Conservation (phyloP, 2,329 filamentous ascomycete species). For the Nothopassalora personata region DNA sequence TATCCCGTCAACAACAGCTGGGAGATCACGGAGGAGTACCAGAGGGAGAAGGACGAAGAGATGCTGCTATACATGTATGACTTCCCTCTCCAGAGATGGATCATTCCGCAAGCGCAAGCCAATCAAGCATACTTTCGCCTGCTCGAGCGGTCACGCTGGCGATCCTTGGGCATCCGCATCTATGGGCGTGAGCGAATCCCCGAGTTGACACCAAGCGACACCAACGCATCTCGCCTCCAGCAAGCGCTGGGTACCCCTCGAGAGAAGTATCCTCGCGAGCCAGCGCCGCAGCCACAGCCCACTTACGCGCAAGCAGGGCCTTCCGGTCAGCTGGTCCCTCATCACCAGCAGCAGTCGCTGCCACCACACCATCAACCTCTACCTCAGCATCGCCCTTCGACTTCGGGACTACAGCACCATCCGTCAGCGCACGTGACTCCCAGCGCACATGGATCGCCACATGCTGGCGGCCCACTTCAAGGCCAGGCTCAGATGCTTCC, state of each 20-base stretch:
- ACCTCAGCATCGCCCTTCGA: background rate
- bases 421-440: background rate
- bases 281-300: background rate
- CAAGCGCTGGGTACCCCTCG: slow-evolving; percentile 1
- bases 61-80: slow-evolving; percentile 28
- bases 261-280: slow-evolving; percentile 1
- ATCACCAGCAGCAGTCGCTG: background rate
- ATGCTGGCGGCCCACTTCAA: background rate
- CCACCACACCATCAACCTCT: background rate
- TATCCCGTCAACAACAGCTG: slow-evolving; percentile 20
- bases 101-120: slow-evolving; percentile 23
- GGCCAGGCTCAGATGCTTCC: background rate
- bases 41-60: slow-evolving; percentile 25
- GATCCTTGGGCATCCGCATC: slow-evolving; percentile 23
- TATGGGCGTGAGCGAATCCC: slow-evolving; percentile 18
- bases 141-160: slow-evolving; percentile 25
- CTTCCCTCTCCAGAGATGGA: slow-evolving; percentile 26
- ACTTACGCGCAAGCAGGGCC: background rate
- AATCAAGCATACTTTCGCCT: slow-evolving; percentile 19
- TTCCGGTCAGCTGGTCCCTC: slow-evolving; percentile 2
- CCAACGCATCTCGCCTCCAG: background rate
- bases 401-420: background rate
- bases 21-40: slow-evolving; percentile 27
- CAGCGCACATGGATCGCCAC: background rate
- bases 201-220: background rate